phyloP scores from a whole-genome alignment of 2,329 filamentous ascomycete species.

The Colletotrichum navitas region DNA sequence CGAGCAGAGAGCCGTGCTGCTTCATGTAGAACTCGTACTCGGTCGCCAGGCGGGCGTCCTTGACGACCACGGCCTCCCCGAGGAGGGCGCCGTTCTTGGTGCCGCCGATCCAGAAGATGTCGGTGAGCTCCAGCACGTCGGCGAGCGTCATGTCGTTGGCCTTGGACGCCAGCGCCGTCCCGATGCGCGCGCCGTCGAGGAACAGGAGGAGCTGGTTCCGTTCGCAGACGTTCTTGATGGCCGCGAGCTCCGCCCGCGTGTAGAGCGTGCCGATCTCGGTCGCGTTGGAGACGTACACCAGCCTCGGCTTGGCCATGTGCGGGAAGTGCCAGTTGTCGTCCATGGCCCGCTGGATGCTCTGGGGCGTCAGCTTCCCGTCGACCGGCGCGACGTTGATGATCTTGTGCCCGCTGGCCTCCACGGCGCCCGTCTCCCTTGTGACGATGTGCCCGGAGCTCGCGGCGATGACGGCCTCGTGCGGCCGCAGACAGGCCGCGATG shows the following conservation, averaged over 20 bases:
- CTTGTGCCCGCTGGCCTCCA: slow-evolving; percentile 65
- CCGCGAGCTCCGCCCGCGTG: slow-evolving; percentile 56
- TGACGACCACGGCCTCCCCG: slow-evolving; percentile 64
- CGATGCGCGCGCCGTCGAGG: slow-evolving; percentile 62
- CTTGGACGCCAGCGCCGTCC: slow-evolving; percentile 55
- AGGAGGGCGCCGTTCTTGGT: slow-evolving; percentile 65
- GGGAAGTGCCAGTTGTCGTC: slow-evolving; percentile 64
- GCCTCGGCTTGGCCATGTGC: slow-evolving; percentile 63
- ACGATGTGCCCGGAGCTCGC: slow-evolving; percentile 63
- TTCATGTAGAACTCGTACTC: slow-evolving; percentile 66
- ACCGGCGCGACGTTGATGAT: slow-evolving; percentile 61
- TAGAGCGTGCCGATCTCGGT: slow-evolving; percentile 65
- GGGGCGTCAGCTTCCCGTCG: slow-evolving; percentile 62
- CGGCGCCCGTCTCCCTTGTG: slow-evolving; percentile 62
- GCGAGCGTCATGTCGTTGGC: slow-evolving; percentile 58
- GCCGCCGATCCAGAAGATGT: slow-evolving; percentile 68
- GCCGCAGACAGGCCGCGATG: slow-evolving; percentile 63
- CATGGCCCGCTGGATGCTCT: slow-evolving; percentile 56
- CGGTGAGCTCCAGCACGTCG: slow-evolving; percentile 61
- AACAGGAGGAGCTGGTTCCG: slow-evolving; percentile 57
- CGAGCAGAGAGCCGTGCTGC: slow-evolving; percentile 63
- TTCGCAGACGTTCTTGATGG: slow-evolving; percentile 58
- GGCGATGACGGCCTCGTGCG: slow-evolving; percentile 65
- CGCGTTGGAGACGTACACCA: slow-evolving; percentile 66
- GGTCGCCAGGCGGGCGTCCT: slow-evolving; percentile 54